Percentiles rank a stretch among this genome's conserved stretches.
phyloP scores from a whole-genome alignment of 2,329 filamentous ascomycete species.

The Arthrobotrys megalospora region DNA sequence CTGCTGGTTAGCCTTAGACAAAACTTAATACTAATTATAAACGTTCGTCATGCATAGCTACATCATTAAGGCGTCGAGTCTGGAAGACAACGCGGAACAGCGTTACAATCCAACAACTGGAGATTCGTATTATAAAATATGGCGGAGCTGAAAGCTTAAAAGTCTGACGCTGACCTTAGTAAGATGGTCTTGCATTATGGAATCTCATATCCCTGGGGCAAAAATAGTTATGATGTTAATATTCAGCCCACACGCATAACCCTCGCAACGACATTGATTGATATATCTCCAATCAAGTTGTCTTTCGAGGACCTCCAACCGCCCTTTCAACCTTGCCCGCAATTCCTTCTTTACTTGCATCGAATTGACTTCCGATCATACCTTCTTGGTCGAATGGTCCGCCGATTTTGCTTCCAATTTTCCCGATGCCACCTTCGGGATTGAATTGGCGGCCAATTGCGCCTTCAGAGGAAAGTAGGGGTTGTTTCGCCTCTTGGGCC shows the following conservation, averaged over 20 bases:
- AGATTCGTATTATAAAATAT: too few species aligned
- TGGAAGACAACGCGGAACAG: background rate
- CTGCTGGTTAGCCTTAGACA: too few species aligned
- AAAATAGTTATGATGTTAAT: too few species aligned
- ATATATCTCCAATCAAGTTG: constrained; percentile 20
- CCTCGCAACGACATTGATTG: background rate
- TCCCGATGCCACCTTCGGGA: constrained; percentile 71
- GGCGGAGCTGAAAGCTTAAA: too few species aligned
- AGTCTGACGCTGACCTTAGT: too few species aligned
- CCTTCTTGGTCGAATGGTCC: constrained; percentile 72
- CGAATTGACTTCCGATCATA: constrained; percentile 73
- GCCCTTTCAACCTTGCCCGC: constrained; percentile 72
- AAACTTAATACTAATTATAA: too few species aligned
- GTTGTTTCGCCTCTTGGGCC: constrained; percentile 67
- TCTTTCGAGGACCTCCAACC: constrained; percentile 68
- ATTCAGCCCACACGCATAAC: too few species aligned
- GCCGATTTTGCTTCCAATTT: constrained; percentile 71
- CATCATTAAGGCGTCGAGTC: too few species aligned
- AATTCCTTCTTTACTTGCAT: constrained; percentile 71
- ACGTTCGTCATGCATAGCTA: too few species aligned
- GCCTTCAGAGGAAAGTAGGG: constrained; percentile 70
- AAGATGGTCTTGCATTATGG: too few species aligned
- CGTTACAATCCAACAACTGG: background rate
- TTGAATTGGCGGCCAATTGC: constrained; percentile 74
- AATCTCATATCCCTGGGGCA: too few species aligned